Evolutionary conservation across 441 rosid genomes (phyloP).

Genomic region (Rhodomyrtus psidioides): DNA sequence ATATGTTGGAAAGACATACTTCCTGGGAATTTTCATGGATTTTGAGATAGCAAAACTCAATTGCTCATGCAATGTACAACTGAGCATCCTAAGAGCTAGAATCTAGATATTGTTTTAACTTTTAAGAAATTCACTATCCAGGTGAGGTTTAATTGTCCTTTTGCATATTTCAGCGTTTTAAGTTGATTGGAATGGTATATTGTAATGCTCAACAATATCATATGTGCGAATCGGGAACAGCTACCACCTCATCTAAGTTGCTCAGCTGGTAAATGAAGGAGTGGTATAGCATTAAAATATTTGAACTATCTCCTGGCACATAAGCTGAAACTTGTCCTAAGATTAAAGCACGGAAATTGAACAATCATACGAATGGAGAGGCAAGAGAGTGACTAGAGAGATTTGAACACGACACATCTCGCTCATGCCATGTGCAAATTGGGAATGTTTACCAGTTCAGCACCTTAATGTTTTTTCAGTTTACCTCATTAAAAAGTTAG

Average conservation of each 20-base stretch:
- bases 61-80: not conserved
- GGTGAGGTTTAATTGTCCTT: not conserved
- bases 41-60: not conserved
- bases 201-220: not conserved
- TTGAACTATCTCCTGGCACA: not conserved
- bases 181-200: not conserved
- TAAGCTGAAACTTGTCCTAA: not conserved
- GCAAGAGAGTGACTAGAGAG: not conserved
- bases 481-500: not conserved
- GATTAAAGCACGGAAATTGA: not conserved
- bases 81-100: not conserved
- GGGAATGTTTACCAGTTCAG: not conserved
- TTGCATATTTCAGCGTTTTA: not conserved
- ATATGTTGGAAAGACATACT: not conserved
- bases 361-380: not conserved
- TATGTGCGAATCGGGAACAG: not conserved
- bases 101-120: not conserved
- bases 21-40: not conserved
- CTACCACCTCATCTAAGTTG: not conserved
- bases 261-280: not conserved
- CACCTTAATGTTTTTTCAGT: not conserved
- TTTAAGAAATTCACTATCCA: not conserved
- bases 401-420: not conserved
- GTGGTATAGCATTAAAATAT: not conserved
- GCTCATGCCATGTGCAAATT: not conserved